Evolutionary conservation across 169 alveolate species (phyloP).

Genomic region (Cryptosporidium sp.): DNA sequence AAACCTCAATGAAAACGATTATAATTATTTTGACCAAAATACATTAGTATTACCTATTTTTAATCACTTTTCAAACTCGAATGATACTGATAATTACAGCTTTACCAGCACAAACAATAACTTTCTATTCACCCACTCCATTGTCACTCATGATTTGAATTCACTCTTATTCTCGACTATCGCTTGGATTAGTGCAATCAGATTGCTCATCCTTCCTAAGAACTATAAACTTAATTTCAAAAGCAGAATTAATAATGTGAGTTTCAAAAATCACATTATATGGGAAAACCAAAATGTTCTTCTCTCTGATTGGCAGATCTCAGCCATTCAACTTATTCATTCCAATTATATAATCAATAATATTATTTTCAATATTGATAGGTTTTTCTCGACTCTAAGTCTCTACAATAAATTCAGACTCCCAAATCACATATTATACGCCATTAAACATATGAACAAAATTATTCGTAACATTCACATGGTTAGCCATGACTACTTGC

Average conservation of each 20-base stretch:
- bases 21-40: neutral
- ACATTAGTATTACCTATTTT: neutral
- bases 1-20: conserved; percentile 6
- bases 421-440: conserved; percentile 4
- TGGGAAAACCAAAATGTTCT: neutral
- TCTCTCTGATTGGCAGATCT: conserved; percentile 40
- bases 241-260: conserved; percentile 33
- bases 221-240: conserved; percentile 13
- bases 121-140: neutral
- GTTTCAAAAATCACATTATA: conserved; percentile 1
- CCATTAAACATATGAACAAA: conserved; percentile 4
- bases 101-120: neutral
- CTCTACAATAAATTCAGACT: conserved; percentile 23
- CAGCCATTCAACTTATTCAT: conserved; percentile 24
- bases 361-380: neutral
- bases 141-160: neutral
- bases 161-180: neutral
- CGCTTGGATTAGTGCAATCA: conserved; percentile 1
- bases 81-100: neutral
- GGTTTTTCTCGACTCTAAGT: neutral
- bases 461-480: neutral
- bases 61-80: neutral
- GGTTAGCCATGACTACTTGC: neutral
- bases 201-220: neutral
- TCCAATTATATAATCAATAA: neutral